Conservation (phyloP, 257 asterid species). For the Craterostigma plantagineum region DNA sequence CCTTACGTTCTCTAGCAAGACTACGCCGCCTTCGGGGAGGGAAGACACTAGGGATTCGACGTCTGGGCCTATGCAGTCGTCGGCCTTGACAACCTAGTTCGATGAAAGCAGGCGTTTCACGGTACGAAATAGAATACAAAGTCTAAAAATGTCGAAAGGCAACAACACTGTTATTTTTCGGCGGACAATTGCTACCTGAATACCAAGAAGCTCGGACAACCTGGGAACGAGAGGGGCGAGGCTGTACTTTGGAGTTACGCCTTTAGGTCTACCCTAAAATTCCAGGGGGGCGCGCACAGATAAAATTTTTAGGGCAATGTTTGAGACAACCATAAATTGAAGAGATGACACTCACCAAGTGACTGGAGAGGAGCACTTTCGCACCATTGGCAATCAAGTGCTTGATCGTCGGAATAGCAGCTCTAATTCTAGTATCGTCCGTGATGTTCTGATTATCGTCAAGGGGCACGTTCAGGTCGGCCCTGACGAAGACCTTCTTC, state of each 20-base stretch:
- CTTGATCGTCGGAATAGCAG: conserved; percentile 59
- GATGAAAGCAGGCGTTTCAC: no score
- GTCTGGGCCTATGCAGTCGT: conserved; percentile 30
- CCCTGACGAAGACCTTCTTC: conserved; percentile 50
- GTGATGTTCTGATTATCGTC: conserved; percentile 52
- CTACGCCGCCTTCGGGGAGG: conserved; percentile 24
- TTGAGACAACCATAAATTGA: no score
- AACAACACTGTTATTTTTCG: no score
- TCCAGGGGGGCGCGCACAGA: no score
- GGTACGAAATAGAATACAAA: no score
- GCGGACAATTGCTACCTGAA: conserved; percentile 12
- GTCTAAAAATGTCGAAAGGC: no score
- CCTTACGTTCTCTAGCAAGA: conserved; percentile 30
- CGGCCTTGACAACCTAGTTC: conserved; percentile 22
- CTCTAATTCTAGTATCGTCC: conserved; percentile 63
- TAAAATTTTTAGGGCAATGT: no score
- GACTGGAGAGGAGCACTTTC: conserved; percentile 26
- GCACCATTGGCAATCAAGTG: conserved; percentile 30
- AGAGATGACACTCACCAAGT: conserved; percentile 11
- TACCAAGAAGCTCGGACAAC: conserved; percentile 30
- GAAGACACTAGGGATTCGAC: conserved; percentile 22
- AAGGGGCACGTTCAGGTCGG: conserved; percentile 67
- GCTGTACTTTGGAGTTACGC: conserved; percentile 31
- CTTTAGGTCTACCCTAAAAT: conserved; percentile 30
- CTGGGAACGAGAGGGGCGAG: conserved; percentile 29